Conservation (phyloP, 2,329 filamentous ascomycete genomes). For the Aspergillus sp. region DNA sequence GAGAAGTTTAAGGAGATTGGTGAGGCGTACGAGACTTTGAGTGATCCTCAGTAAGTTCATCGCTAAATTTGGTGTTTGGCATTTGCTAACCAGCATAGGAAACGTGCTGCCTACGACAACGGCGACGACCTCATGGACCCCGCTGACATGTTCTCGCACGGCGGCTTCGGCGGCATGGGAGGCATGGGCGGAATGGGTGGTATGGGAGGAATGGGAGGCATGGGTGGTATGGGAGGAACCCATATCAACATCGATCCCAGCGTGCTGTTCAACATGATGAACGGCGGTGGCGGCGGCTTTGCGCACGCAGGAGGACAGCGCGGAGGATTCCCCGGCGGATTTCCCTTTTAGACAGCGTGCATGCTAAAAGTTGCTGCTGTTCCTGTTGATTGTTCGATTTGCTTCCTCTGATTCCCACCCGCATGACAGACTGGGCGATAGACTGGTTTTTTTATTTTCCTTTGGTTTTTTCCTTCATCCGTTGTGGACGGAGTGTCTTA, state of each 20-base stretch:
- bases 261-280: slow-evolving; percentile 84
- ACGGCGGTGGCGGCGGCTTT: slow-evolving; percentile 56
- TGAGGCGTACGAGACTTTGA: slow-evolving; percentile 94
- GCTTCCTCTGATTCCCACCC: background rate
- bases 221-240: slow-evolving; percentile 53
- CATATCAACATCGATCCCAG: slow-evolving; percentile 67
- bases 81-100: slow-evolving; percentile 53
- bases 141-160: slow-evolving; percentile 76
- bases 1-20: slow-evolving; percentile 97
- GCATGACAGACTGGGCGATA: slow-evolving; percentile 1
- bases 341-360: slow-evolving; percentile 54
- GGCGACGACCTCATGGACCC: slow-evolving; percentile 90
- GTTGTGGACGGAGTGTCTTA: background rate
- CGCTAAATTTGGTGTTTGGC: slow-evolving; percentile 2
- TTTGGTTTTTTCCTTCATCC: background rate
- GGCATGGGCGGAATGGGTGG: slow-evolving; percentile 60
- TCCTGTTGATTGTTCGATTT: background rate
- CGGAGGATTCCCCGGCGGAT: slow-evolving; percentile 55
- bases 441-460: background rate
- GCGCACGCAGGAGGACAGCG: slow-evolving; percentile 55
- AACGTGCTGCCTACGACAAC: slow-evolving; percentile 86
- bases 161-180: slow-evolving; percentile 53
- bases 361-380: background rate
- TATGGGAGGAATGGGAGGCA: slow-evolving; percentile 46
- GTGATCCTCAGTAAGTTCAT: slow-evolving; percentile 78